These are phyloP conservation scores for Aspergillus campestris DNA, from an alignment of 495 filamentous ascomycete species.

Conservation along the genomic window DNA sequence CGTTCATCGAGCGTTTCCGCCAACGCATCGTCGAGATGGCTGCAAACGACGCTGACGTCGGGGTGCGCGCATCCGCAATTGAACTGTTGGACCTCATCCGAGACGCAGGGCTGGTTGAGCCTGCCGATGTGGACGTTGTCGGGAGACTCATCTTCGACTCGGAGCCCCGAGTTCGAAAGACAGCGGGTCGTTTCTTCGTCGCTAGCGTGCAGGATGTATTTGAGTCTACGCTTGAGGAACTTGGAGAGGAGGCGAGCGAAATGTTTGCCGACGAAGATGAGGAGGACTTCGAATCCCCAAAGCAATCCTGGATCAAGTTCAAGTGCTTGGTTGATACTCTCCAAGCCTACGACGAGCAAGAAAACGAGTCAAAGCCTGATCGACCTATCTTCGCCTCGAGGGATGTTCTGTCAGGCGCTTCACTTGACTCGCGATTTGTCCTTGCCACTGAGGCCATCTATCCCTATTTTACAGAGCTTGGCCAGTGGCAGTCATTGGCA, in stretches of 20 bases:
- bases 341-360: conserved; percentile 60
- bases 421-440: conserved; percentile 68
- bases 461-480: conserved; percentile 67
- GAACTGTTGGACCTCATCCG: conserved; percentile 74
- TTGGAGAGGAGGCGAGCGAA: conserved; percentile 75
- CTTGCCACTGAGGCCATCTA: conserved; percentile 80
- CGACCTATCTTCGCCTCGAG: conserved; percentile 16
- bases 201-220: conserved; percentile 76
- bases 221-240: conserved; percentile 70
- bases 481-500: conserved; percentile 80
- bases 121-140: conserved; percentile 78
- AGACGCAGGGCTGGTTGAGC: conserved; percentile 78
- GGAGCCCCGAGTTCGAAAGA: conserved; percentile 73
- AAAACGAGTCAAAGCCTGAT: conserved; percentile 37
- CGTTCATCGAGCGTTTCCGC: conserved; percentile 86
- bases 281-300: conserved; percentile 66
- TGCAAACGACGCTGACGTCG: conserved; percentile 65
- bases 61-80: conserved; percentile 68
- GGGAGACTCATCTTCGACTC: conserved; percentile 81
- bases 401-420: conserved; percentile 31
- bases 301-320: conserved; percentile 77
- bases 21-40: conserved; percentile 90
- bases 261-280: conserved; percentile 51
- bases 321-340: conserved; percentile 84
- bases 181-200: conserved; percentile 82